Evolutionary conservation across 495 filamentous ascomycete genomes (phyloP).

Genomic region (Penicilliopsis zonata): DNA sequence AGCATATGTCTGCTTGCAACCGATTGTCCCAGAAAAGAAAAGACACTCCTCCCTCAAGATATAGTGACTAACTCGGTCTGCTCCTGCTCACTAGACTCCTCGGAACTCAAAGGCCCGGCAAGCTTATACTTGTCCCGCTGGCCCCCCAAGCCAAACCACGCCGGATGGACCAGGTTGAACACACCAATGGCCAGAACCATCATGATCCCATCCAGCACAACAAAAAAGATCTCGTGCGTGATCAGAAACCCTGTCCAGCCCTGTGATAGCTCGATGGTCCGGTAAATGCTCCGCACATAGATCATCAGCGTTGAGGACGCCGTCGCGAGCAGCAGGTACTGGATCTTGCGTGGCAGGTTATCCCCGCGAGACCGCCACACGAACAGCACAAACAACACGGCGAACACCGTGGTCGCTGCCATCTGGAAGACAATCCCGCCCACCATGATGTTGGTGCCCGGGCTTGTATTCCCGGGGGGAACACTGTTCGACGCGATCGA

Average conservation of each 20-base stretch:
- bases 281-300: slow-evolving; percentile 45
- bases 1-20: no score
- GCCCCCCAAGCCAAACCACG: no score
- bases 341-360: slow-evolving; percentile 13
- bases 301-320: slow-evolving; percentile 36
- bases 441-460: slow-evolving; percentile 50
- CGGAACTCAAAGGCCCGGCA: no score
- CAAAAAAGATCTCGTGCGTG: slow-evolving; percentile 45
- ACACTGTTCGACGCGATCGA: slow-evolving; percentile 26
- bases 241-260: slow-evolving; percentile 52
- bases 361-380: slow-evolving; percentile 24
- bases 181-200: slow-evolving; percentile 42
- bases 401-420: slow-evolving; percentile 43
- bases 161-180: slow-evolving; percentile 44
- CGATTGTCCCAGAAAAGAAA: no score
- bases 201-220: slow-evolving; percentile 45
- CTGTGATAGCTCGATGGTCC: slow-evolving; percentile 47
- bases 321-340: slow-evolving; percentile 28
- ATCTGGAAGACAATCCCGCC: slow-evolving; percentile 52
- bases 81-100: no score
- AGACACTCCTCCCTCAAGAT: no score
- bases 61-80: no score
- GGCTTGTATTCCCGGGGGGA: slow-evolving; percentile 30
- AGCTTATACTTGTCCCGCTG: no score
- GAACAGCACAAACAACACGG: slow-evolving; percentile 32